A percentile compares a stretch with the other conserved stretches of the same genome.
Evolutionary conservation across 371 early-diverging fungal species (phyloP).

Genomic region (Mortierella sp.): DNA sequence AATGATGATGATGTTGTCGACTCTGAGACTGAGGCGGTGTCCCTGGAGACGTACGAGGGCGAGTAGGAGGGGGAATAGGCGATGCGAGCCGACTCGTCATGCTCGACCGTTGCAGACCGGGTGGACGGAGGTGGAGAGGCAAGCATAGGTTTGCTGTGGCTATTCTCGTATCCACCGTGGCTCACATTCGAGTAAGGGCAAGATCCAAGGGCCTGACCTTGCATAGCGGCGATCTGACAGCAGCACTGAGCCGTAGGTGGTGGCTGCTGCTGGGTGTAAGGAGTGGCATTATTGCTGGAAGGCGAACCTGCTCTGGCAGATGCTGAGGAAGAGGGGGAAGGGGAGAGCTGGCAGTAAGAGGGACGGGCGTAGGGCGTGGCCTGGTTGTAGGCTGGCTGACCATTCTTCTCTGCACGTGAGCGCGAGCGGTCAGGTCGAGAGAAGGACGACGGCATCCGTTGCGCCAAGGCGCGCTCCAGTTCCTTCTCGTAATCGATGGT

Average conservation of each 20-base stretch:
- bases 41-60: conserved; percentile 24
- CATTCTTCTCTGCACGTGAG: conserved; percentile 29
- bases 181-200: conserved; percentile 49
- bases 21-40: neutral
- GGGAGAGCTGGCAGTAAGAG: conserved; percentile 34
- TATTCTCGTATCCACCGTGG: conserved; percentile 35
- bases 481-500: conserved; percentile 53
- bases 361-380: conserved; percentile 48
- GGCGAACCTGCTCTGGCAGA: neutral
- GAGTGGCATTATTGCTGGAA: neutral
- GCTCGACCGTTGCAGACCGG: conserved; percentile 3
- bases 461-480: conserved; percentile 44
- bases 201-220: conserved; percentile 36
- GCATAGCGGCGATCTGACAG: conserved; percentile 51
- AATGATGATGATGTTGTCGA: neutral
- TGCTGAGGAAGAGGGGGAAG: neutral
- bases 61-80: conserved; percentile 51
- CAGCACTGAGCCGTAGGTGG: conserved; percentile 43
- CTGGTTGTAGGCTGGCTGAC: conserved; percentile 13
- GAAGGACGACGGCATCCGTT: conserved; percentile 52
- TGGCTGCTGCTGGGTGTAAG: conserved; percentile 14
- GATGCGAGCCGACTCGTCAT: conserved; percentile 32
- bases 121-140: neutral
- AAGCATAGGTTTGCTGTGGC: neutral
- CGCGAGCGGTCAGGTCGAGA: conserved; percentile 34